A percentile compares a stretch with the other conserved stretches of the same genome.
These are phyloP conservation scores for Cystobasidiopsis lactophilus DNA, from an alignment of 768 basidiomycete species.

Conservation along the genomic window DNA sequence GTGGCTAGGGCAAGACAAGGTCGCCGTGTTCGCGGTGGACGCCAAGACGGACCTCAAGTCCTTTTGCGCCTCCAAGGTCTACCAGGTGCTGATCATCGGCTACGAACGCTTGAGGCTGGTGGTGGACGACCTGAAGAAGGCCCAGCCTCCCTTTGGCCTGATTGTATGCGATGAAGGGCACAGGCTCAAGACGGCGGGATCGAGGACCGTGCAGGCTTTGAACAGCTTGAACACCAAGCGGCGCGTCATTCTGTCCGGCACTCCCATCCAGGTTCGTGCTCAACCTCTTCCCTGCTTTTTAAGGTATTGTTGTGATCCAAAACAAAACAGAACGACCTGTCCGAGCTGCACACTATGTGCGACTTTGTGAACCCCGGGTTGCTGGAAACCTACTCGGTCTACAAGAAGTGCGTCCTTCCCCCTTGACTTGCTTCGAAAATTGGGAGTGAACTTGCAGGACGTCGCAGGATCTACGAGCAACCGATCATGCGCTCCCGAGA, in stretches of 20 bases:
- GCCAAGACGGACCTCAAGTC: conserved; percentile 38
- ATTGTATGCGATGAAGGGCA: conserved; percentile 96
- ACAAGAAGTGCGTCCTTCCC: conserved; percentile 21
- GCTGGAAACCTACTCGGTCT: conserved; percentile 31
- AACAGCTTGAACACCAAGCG: conserved; percentile 49
- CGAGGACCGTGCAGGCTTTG: conserved; percentile 75
- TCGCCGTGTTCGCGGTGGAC: conserved; percentile 41
- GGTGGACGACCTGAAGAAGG: conserved; percentile 23
- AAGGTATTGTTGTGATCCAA: neutral
- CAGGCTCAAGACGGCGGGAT: conserved; percentile 70
- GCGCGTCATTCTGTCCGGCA: conserved; percentile 77
- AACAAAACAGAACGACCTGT: conserved; percentile 49
- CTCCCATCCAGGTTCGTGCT: conserved; percentile 50
- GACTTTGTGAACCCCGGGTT: conserved; percentile 88
- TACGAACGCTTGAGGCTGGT: conserved; percentile 38
- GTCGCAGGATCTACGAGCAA: conserved; percentile 48
- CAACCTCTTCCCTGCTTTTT: no score
- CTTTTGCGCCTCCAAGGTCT: conserved; percentile 41
- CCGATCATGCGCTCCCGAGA: conserved; percentile 71
- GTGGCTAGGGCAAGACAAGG: conserved; percentile 41
- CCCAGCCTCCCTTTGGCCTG: conserved; percentile 59
- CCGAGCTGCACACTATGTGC: conserved; percentile 94
- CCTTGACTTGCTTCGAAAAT: no score
- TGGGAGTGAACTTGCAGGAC: neutral
- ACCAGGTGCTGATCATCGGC: conserved; percentile 60